Conservation (phyloP, 2,329 filamentous ascomycete genomes). For the Gyromitra esculenta region DNA sequence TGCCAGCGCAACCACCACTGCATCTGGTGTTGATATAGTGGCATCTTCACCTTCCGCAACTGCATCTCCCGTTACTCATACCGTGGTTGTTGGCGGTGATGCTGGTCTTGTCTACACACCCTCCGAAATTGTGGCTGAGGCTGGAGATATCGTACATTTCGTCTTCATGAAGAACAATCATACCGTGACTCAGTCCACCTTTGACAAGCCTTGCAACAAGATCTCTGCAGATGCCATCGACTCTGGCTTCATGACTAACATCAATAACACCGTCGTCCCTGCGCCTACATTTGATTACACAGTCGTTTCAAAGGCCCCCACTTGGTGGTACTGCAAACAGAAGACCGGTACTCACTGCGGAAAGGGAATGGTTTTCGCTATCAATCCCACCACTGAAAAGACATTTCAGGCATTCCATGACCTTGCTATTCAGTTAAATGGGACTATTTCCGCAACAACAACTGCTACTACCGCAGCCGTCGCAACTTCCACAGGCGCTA, state of each 20-base stretch:
- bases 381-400: slow-evolving; percentile 79
- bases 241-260: slow-evolving; percentile 76
- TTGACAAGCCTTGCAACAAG: slow-evolving; percentile 71
- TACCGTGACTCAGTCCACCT: slow-evolving; percentile 77
- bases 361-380: slow-evolving; percentile 79
- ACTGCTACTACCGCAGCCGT: slow-evolving; percentile 65
- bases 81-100: slow-evolving; percentile 72
- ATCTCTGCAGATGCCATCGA: slow-evolving; percentile 70
- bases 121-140: slow-evolving; percentile 68
- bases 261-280: slow-evolving; percentile 73
- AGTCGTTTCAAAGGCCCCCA: slow-evolving; percentile 72
- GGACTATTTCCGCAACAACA: slow-evolving; percentile 59
- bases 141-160: slow-evolving; percentile 79
- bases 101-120: slow-evolving; percentile 73
- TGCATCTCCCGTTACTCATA: slow-evolving; percentile 31
- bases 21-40: slow-evolving; percentile 56
- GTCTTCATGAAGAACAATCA: slow-evolving; percentile 78
- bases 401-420: slow-evolving; percentile 72
- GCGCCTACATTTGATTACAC: slow-evolving; percentile 76
- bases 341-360: slow-evolving; percentile 70
- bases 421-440: slow-evolving; percentile 73
- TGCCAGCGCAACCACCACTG: slow-evolving; percentile 66
- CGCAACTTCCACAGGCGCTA: slow-evolving; percentile 50
- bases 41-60: neutral
- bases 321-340: slow-evolving; percentile 81